Evolutionary conservation across 2,329 filamentous ascomycete genomes (phyloP), one percentile per base, ranked within the genome.

Genomic region (Apiospora kogelbergensis): DNA sequence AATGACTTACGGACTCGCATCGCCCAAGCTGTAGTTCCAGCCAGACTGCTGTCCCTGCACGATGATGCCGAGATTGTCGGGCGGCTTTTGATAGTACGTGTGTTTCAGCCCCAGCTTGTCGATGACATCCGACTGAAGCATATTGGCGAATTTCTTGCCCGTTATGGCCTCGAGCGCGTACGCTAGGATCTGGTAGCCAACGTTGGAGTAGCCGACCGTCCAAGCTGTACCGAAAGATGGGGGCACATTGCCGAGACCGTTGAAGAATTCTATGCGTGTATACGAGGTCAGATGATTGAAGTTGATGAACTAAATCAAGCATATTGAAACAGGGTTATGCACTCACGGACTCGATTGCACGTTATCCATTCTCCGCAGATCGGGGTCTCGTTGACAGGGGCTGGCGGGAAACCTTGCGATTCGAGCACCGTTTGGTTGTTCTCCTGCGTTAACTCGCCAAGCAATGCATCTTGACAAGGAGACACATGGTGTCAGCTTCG

Each of bases 201-300:
- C 71, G 64, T 74, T 73, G 42, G 73, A 72, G 68, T 75, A 70
- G 24, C 69, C 66, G 7, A 72, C 68, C 30, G 67, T 83, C 26
- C 81, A 82, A 17, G 68, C 73, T 68, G 67, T 65, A 73, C 72
- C 74, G 77, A 80, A 85, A 24, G 78, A 65, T 0, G 68, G 68
- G 37, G 65, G 65, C 4, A 65, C 53, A 11, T 69, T 60, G n/a
- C 68, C 68, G 24, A 65, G 44, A n/a, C 44, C 63, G 2, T 33
- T 24, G 41, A 65, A 65, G 17, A 65, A 11, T 15, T 65, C 53
- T 60, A 3, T 15, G 22, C 9, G 37, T 40, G 13, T 11, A 42
- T 5, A 13, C 13, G n/a, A n/a, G n/a, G n/a, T n/a, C n/a, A n/a
- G n/a, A n/a, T n/a, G n/a, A n/a, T n/a, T n/a, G n/a, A n/a, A n/a